Base-by-base conservation (phyloP, 768 basidiomycete species). In the Hypholoma fasciculare region DNA sequence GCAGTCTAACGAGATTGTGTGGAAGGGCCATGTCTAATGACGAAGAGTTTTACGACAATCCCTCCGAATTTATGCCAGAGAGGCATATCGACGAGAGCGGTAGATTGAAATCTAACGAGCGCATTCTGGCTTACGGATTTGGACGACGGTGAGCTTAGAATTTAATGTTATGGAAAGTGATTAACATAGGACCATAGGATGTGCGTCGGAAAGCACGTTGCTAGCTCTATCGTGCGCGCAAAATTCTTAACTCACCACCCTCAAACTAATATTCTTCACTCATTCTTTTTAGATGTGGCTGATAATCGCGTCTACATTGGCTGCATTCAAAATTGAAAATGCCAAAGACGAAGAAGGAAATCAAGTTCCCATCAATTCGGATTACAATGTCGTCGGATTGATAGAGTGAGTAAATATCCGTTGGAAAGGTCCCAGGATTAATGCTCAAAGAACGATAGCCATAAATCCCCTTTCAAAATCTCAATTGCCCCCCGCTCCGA, bases 251-350 rank as follows among this genome's bases (percentile, higher is more conserved):
- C 23, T 23, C 23, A 23, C 4, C 23, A 23, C 23, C 23, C 4
- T 23, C 23, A 23, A 23, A 23, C 23, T 23, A 23, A 23, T 23
- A 23, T 23, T 23, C 4, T 23, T 23, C 4, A 23, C 23, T 23
- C 23, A 23, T 23, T 23, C 23, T 44, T 5, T 40, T 11, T 16
- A 58, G 57, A 52, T 72, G 16, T 73, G 62, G 61, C 37, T 72
- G 9, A 51, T 54, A 2, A 59, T 68, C 11, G 67, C 70, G 3
- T 64, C 67, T 6, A 61, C 75, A 11, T 64, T 76, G 14, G 61
- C 64, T 17, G 54, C 65, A 20, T 76, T 69, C 63, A 38, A 69
- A 43, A 67, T 76, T 43, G 34, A 53, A 5, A 69, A 70, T 9
- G 59, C 66, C 7, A 58, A 69, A 2, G 71, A 73, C 47, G 58